Base-by-base conservation (phyloP, 2,329 filamentous ascomycete genomes). In the Exophiala dermatitidis region DNA sequence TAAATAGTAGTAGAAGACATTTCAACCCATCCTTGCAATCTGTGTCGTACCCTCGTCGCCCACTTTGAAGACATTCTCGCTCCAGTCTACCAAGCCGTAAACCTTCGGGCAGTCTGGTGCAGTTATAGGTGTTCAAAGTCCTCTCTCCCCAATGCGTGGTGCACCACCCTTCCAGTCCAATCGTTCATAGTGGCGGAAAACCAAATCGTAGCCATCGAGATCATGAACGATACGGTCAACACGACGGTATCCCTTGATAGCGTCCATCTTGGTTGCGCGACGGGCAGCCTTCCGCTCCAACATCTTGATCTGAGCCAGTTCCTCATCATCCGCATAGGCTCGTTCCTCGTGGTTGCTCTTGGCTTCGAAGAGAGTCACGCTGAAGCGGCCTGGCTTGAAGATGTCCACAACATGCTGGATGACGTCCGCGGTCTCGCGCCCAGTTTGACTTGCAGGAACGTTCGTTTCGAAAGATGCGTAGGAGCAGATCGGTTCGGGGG, bases 401-500 rank as follows among this genome's bases (percentile, higher is more conserved):
- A 98, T 98, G 60, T 82, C 79, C 42, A 97, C 90, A 1, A 97
- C 93, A 61, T 96, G 89, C 70, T 95, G 84, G 58, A 98, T 86
- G 56, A 97, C 85, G 60, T 95, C 91, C 29, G 84, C 83, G 0
- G 91, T 96, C 68, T 90, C 86, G 58, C 90, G 86, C 10, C 90
- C 90, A 52, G 82, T 88, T 73, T 95, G 89, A 3, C 83, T 84
- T 29, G 89, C 86, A 1, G 93, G 93, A 3, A 98, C 91, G 64
- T 97, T 98, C 62, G 93, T 97, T 77, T 98, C 93, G 67, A 98
- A 98, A 1, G 90, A 96, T 34, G 93, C 93, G 69, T 95, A 98
- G 3, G 90, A 96, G 76, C 91, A 98, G 65, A 95, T 84, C 9
- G 91, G 89, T 77, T 98, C 93, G 0, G 93, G 93, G 0, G 93